Evolutionary conservation across 2,329 filamentous ascomycete genomes (phyloP), one percentile per base, ranked within the genome.

Genomic region (Neofusicoccum sp.): DNA sequence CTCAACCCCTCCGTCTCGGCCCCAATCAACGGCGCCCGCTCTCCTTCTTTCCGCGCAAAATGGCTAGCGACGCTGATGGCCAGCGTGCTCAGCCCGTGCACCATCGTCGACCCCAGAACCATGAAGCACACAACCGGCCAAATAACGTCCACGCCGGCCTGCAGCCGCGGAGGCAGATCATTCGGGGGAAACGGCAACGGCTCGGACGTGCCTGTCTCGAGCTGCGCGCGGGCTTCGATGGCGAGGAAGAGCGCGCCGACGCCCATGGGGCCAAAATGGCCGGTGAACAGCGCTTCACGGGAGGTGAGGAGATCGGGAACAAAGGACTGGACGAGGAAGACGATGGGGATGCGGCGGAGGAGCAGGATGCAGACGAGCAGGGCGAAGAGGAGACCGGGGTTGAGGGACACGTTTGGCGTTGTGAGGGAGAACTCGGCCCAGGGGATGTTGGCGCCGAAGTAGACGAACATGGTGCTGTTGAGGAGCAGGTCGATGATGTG

Each of bases 231-330:
- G 0, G 80, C 79, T 72, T 85, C 82, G 47, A 85, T 82, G 1
- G 82, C 80, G 1, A 85, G 75, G 70, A 85, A 85, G 6, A 85
- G 69, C 0, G 80, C 82, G 2, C 82, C 82, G 1, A 85, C 76
- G 16, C 83, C 83, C 78, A 85, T 84, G 7, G 82, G 82, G 0
- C 82, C 82, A 61, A 85, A 85, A 66, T 85, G 82, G 0, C 82
- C 82, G 44, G 76, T 77, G 68, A 85, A 85, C 0, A 84, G 67
- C 0, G 82, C 82, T 68, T 85, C 83, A 5, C 76, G 75, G 24
- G 77, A 78, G 0, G 81, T 83, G 6, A 73, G 69, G 47, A 84
- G 75, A 56, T 80, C 77, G 0, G 80, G 81, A 9, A 83, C 73
- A 62, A 79, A 73, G 11, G 73, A 75, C 67, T 82, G 81, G 3